A percentile compares a stretch with the other conserved stretches of the same genome.
Conservation (phyloP, 73 alveolate genomes). For the Stentor coeruleus region DNA sequence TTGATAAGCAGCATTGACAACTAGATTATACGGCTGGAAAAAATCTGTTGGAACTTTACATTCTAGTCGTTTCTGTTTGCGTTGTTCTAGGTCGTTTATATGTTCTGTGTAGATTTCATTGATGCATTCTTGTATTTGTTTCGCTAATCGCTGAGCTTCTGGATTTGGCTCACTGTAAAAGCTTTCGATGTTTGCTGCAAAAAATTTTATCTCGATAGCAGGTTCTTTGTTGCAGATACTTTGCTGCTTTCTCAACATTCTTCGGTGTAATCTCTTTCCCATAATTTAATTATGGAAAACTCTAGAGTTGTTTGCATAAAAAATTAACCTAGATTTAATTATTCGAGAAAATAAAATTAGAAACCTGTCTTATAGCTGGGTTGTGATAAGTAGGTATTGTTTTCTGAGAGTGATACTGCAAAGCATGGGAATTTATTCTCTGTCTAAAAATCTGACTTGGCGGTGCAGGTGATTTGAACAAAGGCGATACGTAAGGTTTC, state of each 20-base stretch:
- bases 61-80: constrained; percentile 1
- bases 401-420: too few species aligned
- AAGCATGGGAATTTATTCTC: background rate
- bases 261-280: too few species aligned
- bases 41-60: background rate
- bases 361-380: too few species aligned
- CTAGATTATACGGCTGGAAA: background rate
- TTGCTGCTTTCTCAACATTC: too few species aligned
- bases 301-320: too few species aligned
- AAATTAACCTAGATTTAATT: too few species aligned
- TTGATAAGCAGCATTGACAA: background rate
- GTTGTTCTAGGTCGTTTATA: background rate
- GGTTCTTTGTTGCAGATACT: too few species aligned
- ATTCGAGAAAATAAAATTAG: too few species aligned
- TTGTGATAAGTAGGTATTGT: too few species aligned
- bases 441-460: background rate
- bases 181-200: too few species aligned
- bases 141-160: background rate
- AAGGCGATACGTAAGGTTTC: background rate
- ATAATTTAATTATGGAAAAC: too few species aligned
- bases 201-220: too few species aligned
- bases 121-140: constrained; percentile 1
- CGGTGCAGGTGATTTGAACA: background rate
- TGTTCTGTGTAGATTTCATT: background rate
- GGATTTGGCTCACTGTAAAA: background rate